A percentile compares a stretch with the other conserved stretches of the same genome.
These are phyloP conservation scores for Cucurbita moschata DNA, from an alignment of 306 rosid species.

Conservation along the genomic window DNA sequence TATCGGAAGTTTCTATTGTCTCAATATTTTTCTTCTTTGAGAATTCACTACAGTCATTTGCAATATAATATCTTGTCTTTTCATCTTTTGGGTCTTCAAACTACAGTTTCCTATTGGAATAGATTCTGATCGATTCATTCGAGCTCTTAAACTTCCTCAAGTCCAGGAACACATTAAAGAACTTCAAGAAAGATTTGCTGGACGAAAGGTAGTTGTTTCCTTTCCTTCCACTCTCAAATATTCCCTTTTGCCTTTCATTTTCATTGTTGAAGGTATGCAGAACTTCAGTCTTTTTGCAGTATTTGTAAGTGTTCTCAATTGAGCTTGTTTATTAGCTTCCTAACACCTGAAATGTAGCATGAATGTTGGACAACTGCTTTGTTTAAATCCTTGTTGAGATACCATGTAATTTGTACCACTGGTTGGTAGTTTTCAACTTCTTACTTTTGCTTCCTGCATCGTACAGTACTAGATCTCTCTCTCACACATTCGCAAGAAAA, in stretches of 20 bases:
- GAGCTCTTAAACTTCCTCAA: conserved; percentile 74
- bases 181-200: conserved; percentile 76
- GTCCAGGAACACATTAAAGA: conserved; percentile 78
- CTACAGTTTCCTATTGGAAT: conserved; percentile 95
- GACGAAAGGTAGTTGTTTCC: conserved; percentile 44
- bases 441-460: background rate
- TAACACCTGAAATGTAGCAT: background rate
- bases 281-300: background rate
- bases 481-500: background rate
- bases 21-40: background rate
- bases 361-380: background rate
- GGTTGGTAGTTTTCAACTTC: background rate
- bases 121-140: conserved; percentile 70
- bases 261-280: background rate
- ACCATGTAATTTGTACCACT: background rate
- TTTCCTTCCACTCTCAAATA: background rate
- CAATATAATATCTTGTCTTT: conserved; percentile 11
- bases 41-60: conserved; percentile 14
- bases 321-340: background rate
- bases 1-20: background rate
- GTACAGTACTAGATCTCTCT: background rate
- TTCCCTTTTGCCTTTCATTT: background rate
- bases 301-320: background rate
- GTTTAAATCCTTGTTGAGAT: background rate
- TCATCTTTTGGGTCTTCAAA: conserved; percentile 19